Conservation (phyloP, 1,139 yeast genomes). For the Yamadazyma diddensiae region DNA sequence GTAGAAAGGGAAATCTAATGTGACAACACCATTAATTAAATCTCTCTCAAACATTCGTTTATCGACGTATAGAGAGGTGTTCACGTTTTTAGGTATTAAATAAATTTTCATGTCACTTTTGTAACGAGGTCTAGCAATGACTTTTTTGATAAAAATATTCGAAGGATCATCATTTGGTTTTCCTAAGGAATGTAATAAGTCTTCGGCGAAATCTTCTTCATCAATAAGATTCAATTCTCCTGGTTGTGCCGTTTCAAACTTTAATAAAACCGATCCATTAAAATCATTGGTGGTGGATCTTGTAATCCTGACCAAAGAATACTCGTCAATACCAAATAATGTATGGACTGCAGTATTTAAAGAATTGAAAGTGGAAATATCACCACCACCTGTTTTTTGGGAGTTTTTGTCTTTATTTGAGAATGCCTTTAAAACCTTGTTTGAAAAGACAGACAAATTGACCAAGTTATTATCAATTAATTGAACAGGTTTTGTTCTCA, state of each 20-base stretch:
- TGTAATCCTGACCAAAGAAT: constrained; percentile 49
- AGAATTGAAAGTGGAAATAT: constrained; percentile 38
- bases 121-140: constrained; percentile 51
- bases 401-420: constrained; percentile 10
- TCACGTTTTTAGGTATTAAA: constrained; percentile 29
- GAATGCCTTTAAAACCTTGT: constrained; percentile 33
- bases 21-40: constrained; percentile 46
- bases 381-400: background rate
- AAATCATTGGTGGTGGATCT: constrained; percentile 51
- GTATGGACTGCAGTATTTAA: constrained; percentile 46
- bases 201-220: constrained; percentile 43
- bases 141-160: constrained; percentile 43
- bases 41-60: constrained; percentile 52
- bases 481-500: constrained; percentile 25
- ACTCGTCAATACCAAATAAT: constrained; percentile 39
- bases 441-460: constrained; percentile 32
- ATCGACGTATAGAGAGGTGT: constrained; percentile 47
- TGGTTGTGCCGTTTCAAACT: constrained; percentile 53
- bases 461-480: constrained; percentile 39
- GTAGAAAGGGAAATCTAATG: constrained; percentile 19
- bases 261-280: constrained; percentile 49
- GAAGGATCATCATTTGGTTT: constrained; percentile 38
- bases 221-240: constrained; percentile 52
- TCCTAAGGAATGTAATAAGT: constrained; percentile 40
- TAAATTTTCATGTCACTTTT: constrained; percentile 50